phyloP scores from a whole-genome alignment of 1,139 yeast genomes.

The Taphrina populina region DNA sequence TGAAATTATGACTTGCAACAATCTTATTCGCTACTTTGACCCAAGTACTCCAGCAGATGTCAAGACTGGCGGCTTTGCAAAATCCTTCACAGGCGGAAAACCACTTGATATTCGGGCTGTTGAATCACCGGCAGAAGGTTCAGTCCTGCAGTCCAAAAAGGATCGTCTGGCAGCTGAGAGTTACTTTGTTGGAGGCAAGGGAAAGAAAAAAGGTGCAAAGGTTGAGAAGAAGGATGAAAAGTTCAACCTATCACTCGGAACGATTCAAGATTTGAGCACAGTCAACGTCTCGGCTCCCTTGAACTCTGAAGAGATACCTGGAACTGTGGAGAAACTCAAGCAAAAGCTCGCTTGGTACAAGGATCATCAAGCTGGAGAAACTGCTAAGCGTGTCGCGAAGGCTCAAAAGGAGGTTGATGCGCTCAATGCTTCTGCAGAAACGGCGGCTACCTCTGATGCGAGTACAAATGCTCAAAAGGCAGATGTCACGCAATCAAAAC shows the following conservation, averaged over 20 bases:
- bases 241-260: constrained; percentile 76
- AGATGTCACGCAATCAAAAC: constrained; percentile 6
- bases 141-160: constrained; percentile 49
- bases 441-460: neutral
- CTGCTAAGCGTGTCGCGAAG: constrained; percentile 51
- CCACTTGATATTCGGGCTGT: constrained; percentile 43
- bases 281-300: constrained; percentile 80
- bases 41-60: constrained; percentile 64
- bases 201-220: constrained; percentile 52
- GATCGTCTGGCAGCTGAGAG: constrained; percentile 60
- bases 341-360: constrained; percentile 69
- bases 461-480: constrained; percentile 3
- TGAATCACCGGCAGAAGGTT: constrained; percentile 44
- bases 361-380: constrained; percentile 76
- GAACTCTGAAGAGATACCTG: constrained; percentile 68
- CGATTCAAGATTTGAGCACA: constrained; percentile 73
- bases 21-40: constrained; percentile 69
- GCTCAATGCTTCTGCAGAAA: constrained; percentile 33
- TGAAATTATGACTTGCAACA: constrained; percentile 72
- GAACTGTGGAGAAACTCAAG: constrained; percentile 66
- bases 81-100: constrained; percentile 32
- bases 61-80: constrained; percentile 33
- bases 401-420: constrained; percentile 41
- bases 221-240: constrained; percentile 49
- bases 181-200: constrained; percentile 57